Evolutionary conservation across 2,329 filamentous ascomycete species (phyloP).

Genomic region (Cytospora mali): DNA sequence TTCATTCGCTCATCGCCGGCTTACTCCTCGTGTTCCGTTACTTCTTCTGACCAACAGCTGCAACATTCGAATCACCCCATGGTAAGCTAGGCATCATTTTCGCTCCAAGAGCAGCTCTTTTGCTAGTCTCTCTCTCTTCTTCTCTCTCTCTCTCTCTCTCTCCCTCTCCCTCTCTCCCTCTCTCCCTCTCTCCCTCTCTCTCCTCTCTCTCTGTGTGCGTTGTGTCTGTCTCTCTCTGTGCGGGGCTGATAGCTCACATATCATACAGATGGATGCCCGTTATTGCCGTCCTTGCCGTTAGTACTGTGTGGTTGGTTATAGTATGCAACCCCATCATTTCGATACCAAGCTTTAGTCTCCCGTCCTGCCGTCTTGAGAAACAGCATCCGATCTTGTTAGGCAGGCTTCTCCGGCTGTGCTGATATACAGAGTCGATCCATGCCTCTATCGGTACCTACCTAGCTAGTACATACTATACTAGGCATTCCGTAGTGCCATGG

Average conservation of each 20-base stretch:
- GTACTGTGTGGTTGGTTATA: too few species aligned
- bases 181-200: too few species aligned
- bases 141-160: too few species aligned
- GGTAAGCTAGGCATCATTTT: neutral
- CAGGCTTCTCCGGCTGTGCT: neutral
- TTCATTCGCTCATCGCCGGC: neutral
- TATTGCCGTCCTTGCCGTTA: neutral
- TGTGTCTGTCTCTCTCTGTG: too few species aligned
- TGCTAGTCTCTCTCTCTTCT: neutral
- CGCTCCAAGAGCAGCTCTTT: neutral
- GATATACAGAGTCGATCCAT: conserved; percentile 3
- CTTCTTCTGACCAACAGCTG: neutral
- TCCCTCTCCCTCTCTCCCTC: too few species aligned
- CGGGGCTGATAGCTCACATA: neutral
- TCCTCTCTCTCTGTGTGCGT: too few species aligned
- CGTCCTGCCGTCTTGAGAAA: neutral
- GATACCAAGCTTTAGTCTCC: neutral
- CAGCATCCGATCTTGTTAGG: neutral
- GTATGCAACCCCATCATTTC: neutral
- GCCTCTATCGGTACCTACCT: neutral
- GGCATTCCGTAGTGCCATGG: neutral
- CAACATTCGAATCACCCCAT: neutral
- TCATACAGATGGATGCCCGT: neutral
- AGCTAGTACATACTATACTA: neutral
- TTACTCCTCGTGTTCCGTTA: neutral